Conservation (phyloP, 805 yeast species). For the Lipomyces starkeyi region DNA sequence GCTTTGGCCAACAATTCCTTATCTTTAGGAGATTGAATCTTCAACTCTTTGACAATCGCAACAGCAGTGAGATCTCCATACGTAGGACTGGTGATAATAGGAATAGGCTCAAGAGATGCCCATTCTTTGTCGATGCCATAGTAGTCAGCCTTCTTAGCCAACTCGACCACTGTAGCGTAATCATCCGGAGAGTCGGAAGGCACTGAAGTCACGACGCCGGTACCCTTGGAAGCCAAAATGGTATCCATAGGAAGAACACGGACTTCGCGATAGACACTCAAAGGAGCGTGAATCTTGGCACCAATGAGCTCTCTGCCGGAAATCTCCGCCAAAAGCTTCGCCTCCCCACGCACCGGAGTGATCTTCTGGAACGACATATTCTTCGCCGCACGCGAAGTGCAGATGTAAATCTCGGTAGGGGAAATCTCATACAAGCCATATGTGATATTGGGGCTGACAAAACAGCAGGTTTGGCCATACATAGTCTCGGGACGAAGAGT, state of each 20-base stretch:
- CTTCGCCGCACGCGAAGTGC: slow-evolving; percentile 94
- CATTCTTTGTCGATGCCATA: slow-evolving; percentile 84
- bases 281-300: slow-evolving; percentile 83
- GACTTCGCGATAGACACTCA: slow-evolving; percentile 69
- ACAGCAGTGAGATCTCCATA: slow-evolving; percentile 92
- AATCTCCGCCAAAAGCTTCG: slow-evolving; percentile 62
- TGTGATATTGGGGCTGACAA: slow-evolving; percentile 90
- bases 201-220: slow-evolving; percentile 98
- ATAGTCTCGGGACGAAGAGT: slow-evolving; percentile 98
- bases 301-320: slow-evolving; percentile 82
- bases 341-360: slow-evolving; percentile 86
- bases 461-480: slow-evolving; percentile 99
- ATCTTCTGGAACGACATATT: slow-evolving; percentile 95
- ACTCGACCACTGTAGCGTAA: slow-evolving; percentile 81
- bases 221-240: slow-evolving; percentile 92
- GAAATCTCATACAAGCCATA: slow-evolving; percentile 90
- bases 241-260: slow-evolving; percentile 97
- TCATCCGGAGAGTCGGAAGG: slow-evolving; percentile 99
- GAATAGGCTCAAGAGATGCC: slow-evolving; percentile 75
- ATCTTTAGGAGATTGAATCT: slow-evolving; percentile 95
- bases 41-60: slow-evolving; percentile 78
- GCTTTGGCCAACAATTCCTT: slow-evolving; percentile 84
- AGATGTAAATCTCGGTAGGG: slow-evolving; percentile 71
- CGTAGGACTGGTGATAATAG: slow-evolving; percentile 78
- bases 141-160: slow-evolving; percentile 87